Conservation (phyloP, 352 stramenopile genomes). For the Phytophthora europaea region DNA sequence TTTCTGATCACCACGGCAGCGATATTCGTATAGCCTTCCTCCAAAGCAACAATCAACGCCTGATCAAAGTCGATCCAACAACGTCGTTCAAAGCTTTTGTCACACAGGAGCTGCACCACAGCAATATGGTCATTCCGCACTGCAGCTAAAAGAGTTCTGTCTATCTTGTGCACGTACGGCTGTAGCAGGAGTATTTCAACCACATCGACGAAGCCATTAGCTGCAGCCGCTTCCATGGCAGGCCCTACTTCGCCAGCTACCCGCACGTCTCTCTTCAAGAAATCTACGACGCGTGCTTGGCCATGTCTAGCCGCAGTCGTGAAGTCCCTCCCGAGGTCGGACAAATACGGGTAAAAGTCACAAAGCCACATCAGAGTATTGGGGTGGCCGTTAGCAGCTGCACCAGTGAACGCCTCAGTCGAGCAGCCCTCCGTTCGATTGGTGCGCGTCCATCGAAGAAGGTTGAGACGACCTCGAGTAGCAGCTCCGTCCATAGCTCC, state of each 20-base stretch:
- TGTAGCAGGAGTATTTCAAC: neutral
- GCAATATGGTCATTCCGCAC: too few relatives aligned
- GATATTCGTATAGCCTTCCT: too few relatives aligned
- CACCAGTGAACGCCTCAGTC: neutral
- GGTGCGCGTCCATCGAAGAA: neutral
- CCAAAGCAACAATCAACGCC: too few relatives aligned
- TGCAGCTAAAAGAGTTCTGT: neutral
- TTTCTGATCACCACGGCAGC: too few relatives aligned
- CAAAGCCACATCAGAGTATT: neutral
- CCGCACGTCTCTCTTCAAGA: neutral
- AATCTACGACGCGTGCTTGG: neutral
- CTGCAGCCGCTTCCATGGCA: neutral
- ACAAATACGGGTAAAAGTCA: neutral
- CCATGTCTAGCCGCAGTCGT: neutral
- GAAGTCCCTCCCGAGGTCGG: neutral
- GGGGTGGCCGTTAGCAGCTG: neutral
- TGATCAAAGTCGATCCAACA: too few relatives aligned
- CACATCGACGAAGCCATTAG: neutral
- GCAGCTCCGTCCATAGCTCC: neutral
- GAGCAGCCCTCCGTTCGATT: neutral
- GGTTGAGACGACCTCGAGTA: neutral
- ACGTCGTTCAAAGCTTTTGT: too few relatives aligned
- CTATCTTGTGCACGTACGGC: neutral
- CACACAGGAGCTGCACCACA: too few relatives aligned
- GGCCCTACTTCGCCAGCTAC: neutral